phyloP scores from a whole-genome alignment of 345 rosid genomes.

The Pelargonium nanum region DNA sequence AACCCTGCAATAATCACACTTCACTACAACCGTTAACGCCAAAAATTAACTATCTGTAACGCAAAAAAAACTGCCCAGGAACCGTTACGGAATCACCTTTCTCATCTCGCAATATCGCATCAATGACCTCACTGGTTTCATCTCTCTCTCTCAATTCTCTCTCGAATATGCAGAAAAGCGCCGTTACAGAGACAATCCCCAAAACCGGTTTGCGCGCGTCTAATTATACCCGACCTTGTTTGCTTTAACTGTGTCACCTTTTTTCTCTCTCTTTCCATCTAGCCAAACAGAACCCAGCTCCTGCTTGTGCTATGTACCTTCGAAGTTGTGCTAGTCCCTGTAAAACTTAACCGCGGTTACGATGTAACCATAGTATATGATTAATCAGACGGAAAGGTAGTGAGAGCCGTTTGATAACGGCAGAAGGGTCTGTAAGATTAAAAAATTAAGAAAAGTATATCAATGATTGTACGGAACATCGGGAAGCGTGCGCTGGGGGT shows the following conservation, averaged over 20 bases:
- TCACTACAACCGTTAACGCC: not conserved
- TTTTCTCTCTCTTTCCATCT: constrained; percentile 6
- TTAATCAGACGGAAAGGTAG: not conserved
- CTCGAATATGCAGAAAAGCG: constrained; percentile 15
- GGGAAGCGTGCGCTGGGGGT: constrained; percentile 25
- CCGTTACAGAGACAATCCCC: constrained; percentile 26
- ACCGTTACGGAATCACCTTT: constrained; percentile 24
- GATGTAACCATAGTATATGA: not conserved
- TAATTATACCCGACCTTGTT: constrained; percentile 28
- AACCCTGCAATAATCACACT: constrained; percentile 1
- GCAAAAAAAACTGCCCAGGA: constrained; percentile 13
- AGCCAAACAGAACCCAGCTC: constrained; percentile 14
- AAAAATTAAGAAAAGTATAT: not conserved
- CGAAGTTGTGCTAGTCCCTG: not conserved
- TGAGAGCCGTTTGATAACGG: not conserved
- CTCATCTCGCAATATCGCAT: constrained; percentile 13
- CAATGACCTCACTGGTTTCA: not conserved
- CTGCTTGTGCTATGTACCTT: no score
- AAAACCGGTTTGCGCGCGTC: constrained; percentile 27
- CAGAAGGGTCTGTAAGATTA: not conserved
- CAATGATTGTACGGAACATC: constrained; percentile 4
- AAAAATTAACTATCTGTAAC: constrained; percentile 9
- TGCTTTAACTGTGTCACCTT: constrained; percentile 11
- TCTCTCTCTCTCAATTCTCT: constrained; percentile 8
- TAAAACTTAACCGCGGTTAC: not conserved